Conservation (phyloP, 768 basidiomycete genomes). For the Suillus sp. region DNA sequence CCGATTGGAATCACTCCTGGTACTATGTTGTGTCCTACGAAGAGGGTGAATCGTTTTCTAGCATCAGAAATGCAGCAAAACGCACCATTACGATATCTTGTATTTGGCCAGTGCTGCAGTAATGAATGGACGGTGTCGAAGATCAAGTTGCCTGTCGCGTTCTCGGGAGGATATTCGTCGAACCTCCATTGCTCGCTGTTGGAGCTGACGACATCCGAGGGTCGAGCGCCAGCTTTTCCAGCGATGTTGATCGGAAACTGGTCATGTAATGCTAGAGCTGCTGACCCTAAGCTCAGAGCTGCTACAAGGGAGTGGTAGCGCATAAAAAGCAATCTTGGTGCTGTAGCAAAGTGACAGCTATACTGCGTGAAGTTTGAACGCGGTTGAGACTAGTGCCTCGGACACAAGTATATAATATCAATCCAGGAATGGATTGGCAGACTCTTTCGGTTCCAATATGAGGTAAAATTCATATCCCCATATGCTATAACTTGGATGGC, state of each 20-base stretch:
- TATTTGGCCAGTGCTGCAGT: conserved; percentile 43
- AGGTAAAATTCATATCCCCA: too few relatives aligned
- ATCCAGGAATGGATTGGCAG: too few relatives aligned
- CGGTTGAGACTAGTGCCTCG: too few relatives aligned
- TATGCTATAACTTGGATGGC: too few relatives aligned
- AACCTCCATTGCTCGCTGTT: conserved; percentile 22
- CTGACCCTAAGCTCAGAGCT: neutral
- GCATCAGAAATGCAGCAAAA: neutral
- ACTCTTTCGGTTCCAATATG: too few relatives aligned
- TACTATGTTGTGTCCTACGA: too few relatives aligned
- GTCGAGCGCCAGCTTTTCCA: neutral
- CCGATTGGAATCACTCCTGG: too few relatives aligned
- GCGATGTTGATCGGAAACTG: neutral
- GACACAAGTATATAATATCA: too few relatives aligned
- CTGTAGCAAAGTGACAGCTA: too few relatives aligned
- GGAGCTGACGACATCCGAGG: neutral
- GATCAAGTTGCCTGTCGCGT: conserved; percentile 35
- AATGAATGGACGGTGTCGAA: too few relatives aligned
- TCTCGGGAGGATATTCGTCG: conserved; percentile 22
- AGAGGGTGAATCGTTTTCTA: neutral
- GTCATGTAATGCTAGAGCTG: neutral
- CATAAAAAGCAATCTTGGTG: neutral
- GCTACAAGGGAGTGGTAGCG: neutral
- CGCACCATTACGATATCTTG: conserved; percentile 37
- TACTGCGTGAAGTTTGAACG: too few relatives aligned